phyloP scores from a whole-genome alignment of 257 asterid genomes.

The Solanum peruvianum region DNA sequence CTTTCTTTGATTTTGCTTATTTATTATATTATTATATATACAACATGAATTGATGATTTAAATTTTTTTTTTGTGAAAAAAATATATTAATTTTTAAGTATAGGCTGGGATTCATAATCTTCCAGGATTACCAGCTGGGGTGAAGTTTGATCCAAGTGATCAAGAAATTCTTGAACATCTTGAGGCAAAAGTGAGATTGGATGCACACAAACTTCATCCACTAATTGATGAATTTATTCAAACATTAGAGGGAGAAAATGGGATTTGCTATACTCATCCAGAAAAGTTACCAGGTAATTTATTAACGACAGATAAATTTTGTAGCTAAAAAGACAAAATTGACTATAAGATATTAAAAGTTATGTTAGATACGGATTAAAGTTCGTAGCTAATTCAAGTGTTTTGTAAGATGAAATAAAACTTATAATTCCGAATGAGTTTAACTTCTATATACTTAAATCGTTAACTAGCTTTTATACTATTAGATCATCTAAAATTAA shows the following conservation, averaged over 20 bases:
- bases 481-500: neutral
- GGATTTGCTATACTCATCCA: constrained; percentile 40
- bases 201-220: constrained; percentile 26
- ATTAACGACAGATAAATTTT: no score
- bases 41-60: neutral
- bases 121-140: constrained; percentile 38
- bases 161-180: constrained; percentile 36
- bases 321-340: neutral
- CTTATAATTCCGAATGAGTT: neutral
- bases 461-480: neutral
- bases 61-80: neutral
- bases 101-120: constrained; percentile 29
- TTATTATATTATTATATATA: neutral
- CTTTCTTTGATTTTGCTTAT: neutral
- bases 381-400: neutral
- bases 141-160: constrained; percentile 46
- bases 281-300: constrained; percentile 34
- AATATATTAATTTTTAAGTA: neutral
- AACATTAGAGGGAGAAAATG: constrained; percentile 31
- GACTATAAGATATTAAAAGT: no score
- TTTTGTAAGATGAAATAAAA: neutral
- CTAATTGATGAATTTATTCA: constrained; percentile 36
- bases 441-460: neutral
- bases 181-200: constrained; percentile 34
- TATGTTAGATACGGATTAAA: neutral